Evolutionary conservation across 192 early-diverging fungal species (phyloP), one percentile per base, ranked within the genome.

Genomic region (Dissophora globulifera): DNA sequence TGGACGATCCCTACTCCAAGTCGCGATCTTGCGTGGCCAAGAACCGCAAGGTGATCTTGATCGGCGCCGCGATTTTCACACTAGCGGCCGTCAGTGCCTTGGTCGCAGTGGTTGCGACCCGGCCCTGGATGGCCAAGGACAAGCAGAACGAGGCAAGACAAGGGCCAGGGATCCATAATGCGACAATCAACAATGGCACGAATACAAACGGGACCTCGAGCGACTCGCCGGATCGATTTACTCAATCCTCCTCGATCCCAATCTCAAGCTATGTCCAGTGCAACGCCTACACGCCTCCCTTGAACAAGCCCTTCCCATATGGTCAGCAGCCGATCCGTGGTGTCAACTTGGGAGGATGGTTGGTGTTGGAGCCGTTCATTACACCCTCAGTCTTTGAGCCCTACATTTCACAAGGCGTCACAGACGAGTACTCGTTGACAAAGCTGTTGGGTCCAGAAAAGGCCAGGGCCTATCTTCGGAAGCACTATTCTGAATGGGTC

Each of bases 331-430:
- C 62, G 13, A 86, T 91, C 30, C 87, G 90, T 1, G 91, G 91
- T 8, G 88, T 93, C 27, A 93, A 91, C 25, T 56, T 93, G 2
- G 91, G 91, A 42, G 91, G 91, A 9, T 87, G 89, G 65, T 81
- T 93, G 31, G 89, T 93, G 1, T 64, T 90, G 0, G 91, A 93
- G 76, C 69, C 85, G 0, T 84, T 83, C 40, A 84, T 88, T 50
- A 83, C 82, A 3, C 87, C 87, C 2, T 79, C 64, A 1, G 22
- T 87, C 5, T 88, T 88, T 82, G 79, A 80, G 7, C 64, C 75
- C 9, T 76, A 54, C 27, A 41, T 76, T 0, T 4, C 29, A 12
- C 63, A 68, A 15, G 55, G 61, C 9, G 78, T 86, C 12, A 79
- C 83, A 1, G 91, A 93, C 55, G 91, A 93, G 56, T 93, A 88